Evolutionary conservation across 352 stramenopile genomes (phyloP), one percentile per base, ranked within the genome.

Genomic region (Phytophthora podocarpi): DNA sequence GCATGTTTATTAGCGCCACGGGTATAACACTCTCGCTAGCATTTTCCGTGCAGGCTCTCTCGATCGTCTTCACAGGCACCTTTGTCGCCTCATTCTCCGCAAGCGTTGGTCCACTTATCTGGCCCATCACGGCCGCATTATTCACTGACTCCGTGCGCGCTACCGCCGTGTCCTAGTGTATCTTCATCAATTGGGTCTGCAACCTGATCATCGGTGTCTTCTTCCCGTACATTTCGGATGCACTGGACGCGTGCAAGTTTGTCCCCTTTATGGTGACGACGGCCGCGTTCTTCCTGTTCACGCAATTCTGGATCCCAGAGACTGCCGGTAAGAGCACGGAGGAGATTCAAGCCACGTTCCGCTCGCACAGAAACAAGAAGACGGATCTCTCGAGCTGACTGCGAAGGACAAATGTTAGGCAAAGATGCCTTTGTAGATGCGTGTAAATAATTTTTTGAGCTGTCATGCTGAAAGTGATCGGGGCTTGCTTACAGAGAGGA

Each of bases 321-420:
- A 91, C 82, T 8, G 72, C 68, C 11, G 72, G 75, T 18, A 87
- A 87, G 47, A 87, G 74, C 7, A 80, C 51, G 28, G 67, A 85
- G 12, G 78, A 87, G 50, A 91, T 91, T 61, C 80, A 87, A 45
- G 59, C n/a, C n/a, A n/a, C n/a, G n/a, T n/a, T n/a, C n/a, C n/a
- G n/a, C n/a, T n/a, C n/a, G n/a, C n/a, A n/a, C n/a, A n/a, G n/a
- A n/a, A n/a, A n/a, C n/a, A n/a, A n/a, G n/a, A n/a, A n/a, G n/a
- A n/a, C n/a, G n/a, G n/a, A n/a, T n/a, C n/a, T n/a, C n/a, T n/a
- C n/a, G n/a, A n/a, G n/a, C n/a, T n/a, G n/a, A n/a, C n/a, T n/a
- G n/a, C n/a, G n/a, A n/a, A n/a, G n/a, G n/a, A n/a, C n/a, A n/a
- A n/a, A n/a, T n/a, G n/a, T n/a, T n/a, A n/a, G n/a, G n/a, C n/a